Base-by-base conservation (phyloP, 306 rosid species). In the Fragaria vesca region DNA sequence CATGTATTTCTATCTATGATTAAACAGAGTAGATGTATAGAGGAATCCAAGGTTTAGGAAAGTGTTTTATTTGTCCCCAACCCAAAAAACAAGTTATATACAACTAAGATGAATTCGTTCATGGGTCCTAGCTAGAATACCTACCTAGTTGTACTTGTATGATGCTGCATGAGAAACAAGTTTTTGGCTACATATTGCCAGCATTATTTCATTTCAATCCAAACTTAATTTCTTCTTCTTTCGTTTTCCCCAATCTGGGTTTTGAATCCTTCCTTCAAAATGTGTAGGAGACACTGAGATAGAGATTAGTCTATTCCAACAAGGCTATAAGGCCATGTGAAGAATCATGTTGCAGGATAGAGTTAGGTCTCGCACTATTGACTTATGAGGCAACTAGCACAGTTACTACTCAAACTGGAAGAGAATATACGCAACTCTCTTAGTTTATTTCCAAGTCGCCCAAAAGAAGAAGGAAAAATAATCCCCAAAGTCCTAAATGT, bases 341-440 rank as follows among this genome's bases (percentile, higher is more conserved):
- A 18, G 65, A 48, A 82, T 62, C 66, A 52, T 68, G 54, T 66
- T 48, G 8, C 78, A 72, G 30, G 54, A 71, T 78, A 72, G 52
- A 80, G 82, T 88, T 80, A 78, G 92, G 90, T 84, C 67, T 48
- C 77, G 63, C 32, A 42, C 65, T 57, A 18, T 68, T 85, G 81
- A 78, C 79, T 60, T 18, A 4, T 15, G 24, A 73, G 54, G 38
- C 78, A 26, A 30, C 26, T 32, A 17, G 5, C 40, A 17, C 30
- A 6, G 6, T 47, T 47, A n/a, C 52, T 18, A 11, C 66, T 65
- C 52, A 63, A 16, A 24, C 11, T 0, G 66, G 17, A 15, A 48
- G 26, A 48, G 50, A 76, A 71, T 46, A 18, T 34, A 36, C 3
- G 46, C 18, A 66, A 6, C 28, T 7, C 51, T 12, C 51, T 30